phyloP scores from a whole-genome alignment of 179 eudicot genomes.

The Actinidia polygama region DNA sequence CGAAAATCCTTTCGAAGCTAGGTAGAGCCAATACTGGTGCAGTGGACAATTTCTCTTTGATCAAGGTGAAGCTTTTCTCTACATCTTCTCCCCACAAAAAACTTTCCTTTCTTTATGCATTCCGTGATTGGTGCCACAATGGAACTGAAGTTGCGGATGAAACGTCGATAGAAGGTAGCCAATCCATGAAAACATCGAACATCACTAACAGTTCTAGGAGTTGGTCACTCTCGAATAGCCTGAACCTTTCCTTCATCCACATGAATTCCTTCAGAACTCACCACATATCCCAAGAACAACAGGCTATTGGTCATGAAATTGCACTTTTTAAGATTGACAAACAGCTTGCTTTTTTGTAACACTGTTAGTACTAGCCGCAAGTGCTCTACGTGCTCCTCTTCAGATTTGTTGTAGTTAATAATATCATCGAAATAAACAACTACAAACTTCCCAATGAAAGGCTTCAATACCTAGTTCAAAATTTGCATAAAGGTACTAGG shows the following conservation, averaged over 20 bases:
- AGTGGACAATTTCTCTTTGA: background rate
- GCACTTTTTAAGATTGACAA: background rate
- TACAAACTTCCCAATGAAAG: background rate
- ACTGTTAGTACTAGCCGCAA: background rate
- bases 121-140: background rate
- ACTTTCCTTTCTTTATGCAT: slow-evolving; percentile 5
- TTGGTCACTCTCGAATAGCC: slow-evolving; percentile 7
- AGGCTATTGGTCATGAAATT: background rate
- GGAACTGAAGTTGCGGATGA: slow-evolving; percentile 9
- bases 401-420: background rate
- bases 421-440: slow-evolving; percentile 21
- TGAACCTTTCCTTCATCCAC: background rate
- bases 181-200: background rate
- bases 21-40: background rate
- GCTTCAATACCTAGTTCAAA: too few species aligned
- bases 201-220: background rate
- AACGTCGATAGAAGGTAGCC: background rate
- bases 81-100: background rate
- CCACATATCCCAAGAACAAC: background rate
- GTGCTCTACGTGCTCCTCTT: background rate
- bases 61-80: background rate
- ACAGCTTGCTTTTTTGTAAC: background rate
- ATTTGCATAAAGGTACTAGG: too few species aligned
- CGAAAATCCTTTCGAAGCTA: background rate
- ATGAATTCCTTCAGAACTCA: background rate